Percentiles rank a stretch among this genome's conserved stretches.
These are phyloP conservation scores for Epichloe sibirici DNA, from an alignment of 2,329 filamentous ascomycete genomes.

Conservation along the genomic window DNA sequence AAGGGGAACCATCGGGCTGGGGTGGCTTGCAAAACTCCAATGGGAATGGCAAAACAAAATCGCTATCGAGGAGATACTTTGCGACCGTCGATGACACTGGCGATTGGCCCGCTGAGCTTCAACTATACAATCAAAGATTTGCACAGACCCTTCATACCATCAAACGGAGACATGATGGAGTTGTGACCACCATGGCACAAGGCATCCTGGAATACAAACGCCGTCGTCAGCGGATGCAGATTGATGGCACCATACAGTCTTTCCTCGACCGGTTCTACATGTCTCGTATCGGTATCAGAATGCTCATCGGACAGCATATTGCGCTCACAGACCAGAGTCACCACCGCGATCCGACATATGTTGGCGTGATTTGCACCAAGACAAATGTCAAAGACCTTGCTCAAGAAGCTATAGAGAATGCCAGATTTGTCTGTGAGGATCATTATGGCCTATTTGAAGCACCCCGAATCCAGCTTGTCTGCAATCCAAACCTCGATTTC, in stretches of 20 bases:
- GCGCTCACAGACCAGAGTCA: conserved; percentile 89
- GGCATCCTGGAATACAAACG: conserved; percentile 98
- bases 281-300: conserved; percentile 96
- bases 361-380: conserved; percentile 98
- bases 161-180: conserved; percentile 90
- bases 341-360: conserved; percentile 81
- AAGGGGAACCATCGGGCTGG: conserved; percentile 64
- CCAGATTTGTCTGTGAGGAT: conserved; percentile 97
- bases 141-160: conserved; percentile 82
- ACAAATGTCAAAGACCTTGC: conserved; percentile 93
- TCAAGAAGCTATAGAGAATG: conserved; percentile 95
- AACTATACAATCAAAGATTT: conserved; percentile 88
- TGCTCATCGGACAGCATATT: conserved; percentile 98
- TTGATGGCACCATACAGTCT: conserved; percentile 91
- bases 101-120: conserved; percentile 88
- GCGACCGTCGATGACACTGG: conserved; percentile 77
- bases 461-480: conserved; percentile 91
- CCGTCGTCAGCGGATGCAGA: conserved; percentile 91
- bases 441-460: conserved; percentile 97
- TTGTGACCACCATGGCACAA: conserved; percentile 96
- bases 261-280: conserved; percentile 99
- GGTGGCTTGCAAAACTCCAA: conserved; percentile 29
- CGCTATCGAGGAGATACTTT: conserved; percentile 58
- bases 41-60: conserved; percentile 37
- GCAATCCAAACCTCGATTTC: conserved; percentile 87